Evolutionary conservation across 108 stramenopile genomes (phyloP), one percentile per base, ranked within the genome.

Genomic region (Fragilaria radians): DNA sequence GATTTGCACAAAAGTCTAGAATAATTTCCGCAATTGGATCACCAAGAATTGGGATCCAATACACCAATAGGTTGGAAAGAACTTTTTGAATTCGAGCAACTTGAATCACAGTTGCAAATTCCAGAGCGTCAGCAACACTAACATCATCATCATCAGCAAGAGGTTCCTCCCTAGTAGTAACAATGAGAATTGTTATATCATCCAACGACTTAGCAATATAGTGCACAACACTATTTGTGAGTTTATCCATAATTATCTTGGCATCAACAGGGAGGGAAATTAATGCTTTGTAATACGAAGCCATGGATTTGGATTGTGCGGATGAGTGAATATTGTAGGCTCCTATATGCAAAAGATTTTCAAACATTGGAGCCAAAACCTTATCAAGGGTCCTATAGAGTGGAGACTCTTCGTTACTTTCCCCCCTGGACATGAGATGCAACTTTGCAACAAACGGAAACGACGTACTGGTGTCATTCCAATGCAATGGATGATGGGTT

Each of bases 41-140:
- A 29, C 32, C 57, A n/a, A 89, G 32, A 26, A 70, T 52, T 24
- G 83, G 78, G 34, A 71, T 45, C 87, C 83, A 88, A 45, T 71
- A 64, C 4, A n/a, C 23, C 3, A 85, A 51, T 21, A 85, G 59
- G 33, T 85, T 81, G 27, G 59, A 52, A 19, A 76, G 48, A 11
- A 83, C 32, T 27, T 48, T 67, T 49, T 73, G 68, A 4, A 86
- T 46, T 63, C 72, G 66, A 11, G 61, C 36, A 1, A 65, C 64
- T 54, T 78, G 80, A 19, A 57, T 46, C 26, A 57, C 54, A 7
- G 48, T 59, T 5, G 82, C 67, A 51, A 70, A 85, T 26, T 52
- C 46, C 22, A 77, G 46, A 54, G 62, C 66, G 33, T 74, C 66
- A 48, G 32, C 36, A 51, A 61, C 46, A 46, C 59, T 62, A 29